phyloP scores from a whole-genome alignment of 192 early-diverging fungal species.

The Backusella tarrabulga region DNA sequence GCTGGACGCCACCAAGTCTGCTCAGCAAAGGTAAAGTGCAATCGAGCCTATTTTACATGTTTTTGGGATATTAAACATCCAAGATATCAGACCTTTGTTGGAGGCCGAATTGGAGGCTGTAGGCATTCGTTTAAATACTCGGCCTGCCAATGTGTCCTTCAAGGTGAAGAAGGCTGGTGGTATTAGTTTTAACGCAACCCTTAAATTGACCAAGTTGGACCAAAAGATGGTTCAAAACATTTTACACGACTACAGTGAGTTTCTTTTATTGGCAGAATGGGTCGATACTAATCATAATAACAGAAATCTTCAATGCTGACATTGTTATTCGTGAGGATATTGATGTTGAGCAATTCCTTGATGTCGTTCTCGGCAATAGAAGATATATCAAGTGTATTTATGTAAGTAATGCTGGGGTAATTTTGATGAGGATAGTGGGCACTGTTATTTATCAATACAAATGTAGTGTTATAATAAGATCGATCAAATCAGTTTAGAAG shows the following conservation, averaged over 20 bases:
- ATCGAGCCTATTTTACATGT: background rate
- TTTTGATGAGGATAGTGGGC: background rate
- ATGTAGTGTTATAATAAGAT: conserved; percentile 91
- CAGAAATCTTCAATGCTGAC: conserved; percentile 95
- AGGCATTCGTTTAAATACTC: conserved; percentile 90
- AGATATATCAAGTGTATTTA: conserved; percentile 96
- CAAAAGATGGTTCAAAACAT: conserved; percentile 93
- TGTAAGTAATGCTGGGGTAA: conserved; percentile 41
- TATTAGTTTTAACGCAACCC: conserved; percentile 90
- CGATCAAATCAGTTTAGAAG: conserved; percentile 93
- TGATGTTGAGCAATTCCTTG: conserved; percentile 96
- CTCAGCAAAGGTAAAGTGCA: conserved; percentile 60
- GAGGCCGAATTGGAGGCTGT: conserved; percentile 95
- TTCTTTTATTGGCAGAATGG: too few relatives aligned
- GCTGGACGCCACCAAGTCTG: conserved; percentile 94
- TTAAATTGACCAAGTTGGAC: conserved; percentile 81
- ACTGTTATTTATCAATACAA: background rate
- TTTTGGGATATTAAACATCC: too few relatives aligned
- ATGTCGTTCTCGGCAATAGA: conserved; percentile 97
- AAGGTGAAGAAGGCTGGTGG: conserved; percentile 98
- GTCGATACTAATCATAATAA: background rate
- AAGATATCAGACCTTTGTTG: conserved; percentile 54
- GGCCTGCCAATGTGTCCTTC: conserved; percentile 92
- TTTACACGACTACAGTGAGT: conserved; percentile 88
- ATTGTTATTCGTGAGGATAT: conserved; percentile 96